Base-by-base conservation (phyloP, 2,329 filamentous ascomycete species). In the Botryotinia calthae region DNA sequence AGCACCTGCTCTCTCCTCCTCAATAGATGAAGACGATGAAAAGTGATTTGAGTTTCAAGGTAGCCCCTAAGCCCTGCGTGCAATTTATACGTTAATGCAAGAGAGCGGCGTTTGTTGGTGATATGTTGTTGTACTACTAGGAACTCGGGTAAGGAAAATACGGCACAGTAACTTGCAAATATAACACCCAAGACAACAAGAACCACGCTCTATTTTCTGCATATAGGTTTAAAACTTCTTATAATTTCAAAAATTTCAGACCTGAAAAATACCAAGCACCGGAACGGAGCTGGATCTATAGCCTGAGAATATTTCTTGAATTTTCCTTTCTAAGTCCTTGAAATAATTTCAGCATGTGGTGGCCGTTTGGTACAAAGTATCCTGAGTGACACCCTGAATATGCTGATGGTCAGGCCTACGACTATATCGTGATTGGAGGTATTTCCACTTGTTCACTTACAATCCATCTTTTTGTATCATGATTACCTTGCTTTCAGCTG, bases 391-490 rank as follows among this genome's bases (percentile, higher is more conserved):
- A 46, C 5, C 46, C 31, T 9, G 46, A 67, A 20, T 16, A 54
- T 34, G 48, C 34, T 5, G 5, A 67, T 67, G 44, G 34, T 12
- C 28, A 37, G 18, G 31, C 6, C 5, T 67, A 67, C 25, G 46
- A 67, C 20, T 67, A 67, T 28, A 67, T 67, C 20, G 46, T 56
- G 22, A 46, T 67, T 34, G 64, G 64, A 67, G 64, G 64, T 67
- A 40, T 54, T 16, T 40, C 8, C 10, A 20, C 16, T 22, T 22
- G 12, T 42, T 40, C 18, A 25, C 61, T 63, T 20, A 8, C 61
- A 7, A n/a, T 42, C 22, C 7, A 16, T 42, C 4, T 14, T 8
- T 48, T 20, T 20, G 28, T 37, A 28, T 28, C 42, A 46, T 25
- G 7, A 2, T 16, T 20, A 25, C 31, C 28, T 25, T 7, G 7